Percentiles rank a stretch among this genome's conserved stretches.
Evolutionary conservation across 345 rosid genomes (phyloP).

Genomic region (Pugionium dolabratum): DNA sequence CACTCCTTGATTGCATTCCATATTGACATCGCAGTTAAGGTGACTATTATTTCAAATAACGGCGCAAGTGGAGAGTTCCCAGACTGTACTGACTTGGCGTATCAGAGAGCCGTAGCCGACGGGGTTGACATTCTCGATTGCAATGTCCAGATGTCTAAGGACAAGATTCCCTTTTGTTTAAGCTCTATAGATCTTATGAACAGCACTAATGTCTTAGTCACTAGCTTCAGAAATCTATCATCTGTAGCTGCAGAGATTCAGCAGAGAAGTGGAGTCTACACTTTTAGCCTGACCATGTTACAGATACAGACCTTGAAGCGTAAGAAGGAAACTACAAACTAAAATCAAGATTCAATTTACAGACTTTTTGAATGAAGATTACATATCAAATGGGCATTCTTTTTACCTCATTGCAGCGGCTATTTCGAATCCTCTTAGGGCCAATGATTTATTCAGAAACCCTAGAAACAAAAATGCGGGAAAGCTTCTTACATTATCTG

Average conservation of each 20-base stretch:
- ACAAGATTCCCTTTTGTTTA: slow-evolving; percentile 50
- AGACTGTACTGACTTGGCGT: slow-evolving; percentile 43
- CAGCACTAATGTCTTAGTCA: slow-evolving; percentile 37
- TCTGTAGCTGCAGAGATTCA: slow-evolving; percentile 37
- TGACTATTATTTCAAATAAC: slow-evolving; percentile 38
- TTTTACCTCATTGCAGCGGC: slow-evolving; percentile 49
- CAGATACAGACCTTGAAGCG: slow-evolving; percentile 48
- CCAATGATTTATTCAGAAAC: slow-evolving; percentile 49
- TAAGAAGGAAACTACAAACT: slow-evolving; percentile 30
- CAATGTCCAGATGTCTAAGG: slow-evolving; percentile 43
- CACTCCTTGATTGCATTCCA: background rate
- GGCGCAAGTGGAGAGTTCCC: slow-evolving; percentile 52
- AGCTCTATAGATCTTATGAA: slow-evolving; percentile 46
- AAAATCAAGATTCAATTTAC: slow-evolving; percentile 9
- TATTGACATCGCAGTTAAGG: slow-evolving; percentile 31
- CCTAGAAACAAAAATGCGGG: slow-evolving; percentile 56
- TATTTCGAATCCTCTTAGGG: slow-evolving; percentile 49
- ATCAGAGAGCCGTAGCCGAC: slow-evolving; percentile 38
- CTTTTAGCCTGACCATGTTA: slow-evolving; percentile 49
- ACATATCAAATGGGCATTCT: slow-evolving; percentile 14
- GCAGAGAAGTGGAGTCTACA: slow-evolving; percentile 34
- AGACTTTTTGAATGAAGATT: background rate
- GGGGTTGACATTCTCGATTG: slow-evolving; percentile 50
- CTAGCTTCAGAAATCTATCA: slow-evolving; percentile 37
- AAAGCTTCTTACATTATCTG: slow-evolving; percentile 51